Percentiles rank a stretch among this genome's conserved stretches.
Evolutionary conservation across 208 protist species (phyloP).

Genomic region (Trypanosoma melophagium): DNA sequence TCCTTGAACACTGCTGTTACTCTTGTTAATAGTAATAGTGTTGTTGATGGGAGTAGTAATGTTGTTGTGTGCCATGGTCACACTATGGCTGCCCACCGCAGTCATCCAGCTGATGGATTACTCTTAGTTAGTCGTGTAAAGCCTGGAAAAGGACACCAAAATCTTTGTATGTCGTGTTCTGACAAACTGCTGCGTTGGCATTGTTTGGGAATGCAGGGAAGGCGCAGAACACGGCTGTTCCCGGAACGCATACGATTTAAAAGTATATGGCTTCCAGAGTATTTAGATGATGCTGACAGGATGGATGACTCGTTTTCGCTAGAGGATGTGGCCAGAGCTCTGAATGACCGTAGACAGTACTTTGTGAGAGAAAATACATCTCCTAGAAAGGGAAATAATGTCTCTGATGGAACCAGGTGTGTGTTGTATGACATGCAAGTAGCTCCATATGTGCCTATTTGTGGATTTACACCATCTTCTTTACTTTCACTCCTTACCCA

Average conservation of each 20-base stretch:
- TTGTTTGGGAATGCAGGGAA: slow-evolving; percentile 67
- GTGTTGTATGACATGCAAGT: not conserved
- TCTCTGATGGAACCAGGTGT: not conserved
- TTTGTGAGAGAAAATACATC: not conserved
- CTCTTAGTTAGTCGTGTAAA: slow-evolving; percentile 58
- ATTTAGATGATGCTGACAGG: not conserved
- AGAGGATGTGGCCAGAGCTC: not conserved
- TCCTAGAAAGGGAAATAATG: not conserved
- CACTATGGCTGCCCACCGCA: slow-evolving; percentile 49
- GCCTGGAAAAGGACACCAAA: slow-evolving; percentile 74
- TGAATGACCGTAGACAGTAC: slow-evolving; percentile 21
- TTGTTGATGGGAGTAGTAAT: slow-evolving; percentile 15
- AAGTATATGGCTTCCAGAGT: slow-evolving; percentile 33
- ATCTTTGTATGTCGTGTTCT: slow-evolving; percentile 87
- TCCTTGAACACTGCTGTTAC: not conserved
- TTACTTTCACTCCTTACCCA: slow-evolving; percentile 2
- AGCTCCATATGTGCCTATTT: slow-evolving; percentile 15
- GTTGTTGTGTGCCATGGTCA: slow-evolving; percentile 23
- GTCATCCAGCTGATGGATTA: slow-evolving; percentile 26
- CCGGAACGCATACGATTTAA: slow-evolving; percentile 44
- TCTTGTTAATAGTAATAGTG: not conserved
- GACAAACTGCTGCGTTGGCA: slow-evolving; percentile 89
- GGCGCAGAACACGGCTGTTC: slow-evolving; percentile 38
- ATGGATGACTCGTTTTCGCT: not conserved
- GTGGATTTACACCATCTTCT: slow-evolving; percentile 8